Evolutionary conservation across 495 filamentous ascomycete genomes (phyloP), one percentile per base, ranked within the genome.

Genomic region (Trichoderma reesei): DNA sequence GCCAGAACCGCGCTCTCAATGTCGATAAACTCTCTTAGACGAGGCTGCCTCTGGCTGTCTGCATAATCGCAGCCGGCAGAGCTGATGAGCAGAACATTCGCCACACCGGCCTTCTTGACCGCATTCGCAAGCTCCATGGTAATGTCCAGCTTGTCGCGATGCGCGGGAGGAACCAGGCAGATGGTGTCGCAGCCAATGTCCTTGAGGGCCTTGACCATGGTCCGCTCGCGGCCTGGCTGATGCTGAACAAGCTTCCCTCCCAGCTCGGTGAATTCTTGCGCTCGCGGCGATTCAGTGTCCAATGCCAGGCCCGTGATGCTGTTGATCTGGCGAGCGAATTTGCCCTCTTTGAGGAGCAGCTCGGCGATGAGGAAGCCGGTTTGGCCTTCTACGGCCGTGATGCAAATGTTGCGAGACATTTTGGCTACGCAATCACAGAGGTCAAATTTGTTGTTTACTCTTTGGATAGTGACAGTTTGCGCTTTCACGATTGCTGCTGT

Each of bases 1-100:
- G 60, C 69, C 70, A 85, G 61, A 41, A 83, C 73, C 66, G 72
- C 16, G 3, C 60, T 63, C 70, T 86, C 82, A 31, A 86, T 70
- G 56, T 83, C 79, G 41, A 85, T 76, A 64, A 85, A 84, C 69
- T 83, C 77, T 6, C 83, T 69, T 64, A 85, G 68, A 16, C 75
- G 67, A 4, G 82, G 83, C 74, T 85, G 82, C 65, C 71, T 75
- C 26, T 77, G 65, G 10, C 72, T 42, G 64, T 84, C 79, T 1
- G 83, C 83, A 61, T 85, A 73, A 71, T 84, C 83, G 39, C 78
- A 79, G 5, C 81, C 82, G 3, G 78, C 82, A 11, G 79, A 74
- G 63, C 76, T 80, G n/a, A 85, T 72, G 44, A 85, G 73, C 62
- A 79, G 70, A 31, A 83, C 73, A 65, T 84, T 85, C 20, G 69